phyloP scores from a whole-genome alignment of 805 yeast genomes.

The Hanseniaspora thailandica region DNA sequence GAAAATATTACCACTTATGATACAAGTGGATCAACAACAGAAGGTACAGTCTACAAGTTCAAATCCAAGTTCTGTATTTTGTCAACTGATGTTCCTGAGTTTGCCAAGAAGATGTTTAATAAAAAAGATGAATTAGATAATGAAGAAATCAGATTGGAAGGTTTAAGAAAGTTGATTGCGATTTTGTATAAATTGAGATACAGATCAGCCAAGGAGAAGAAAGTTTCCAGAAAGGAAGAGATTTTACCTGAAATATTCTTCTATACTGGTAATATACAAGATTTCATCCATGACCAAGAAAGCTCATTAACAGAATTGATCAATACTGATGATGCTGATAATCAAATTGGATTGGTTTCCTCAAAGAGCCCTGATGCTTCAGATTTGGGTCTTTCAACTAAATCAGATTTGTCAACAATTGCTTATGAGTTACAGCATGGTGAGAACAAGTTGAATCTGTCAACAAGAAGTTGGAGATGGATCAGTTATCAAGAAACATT shows the following conservation, averaged over 20 bases:
- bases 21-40: not conserved
- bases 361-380: not conserved
- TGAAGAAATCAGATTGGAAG: constrained; percentile 90
- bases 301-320: constrained; percentile 34
- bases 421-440: constrained; percentile 54
- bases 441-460: constrained; percentile 50
- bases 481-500: constrained; percentile 65
- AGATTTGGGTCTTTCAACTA: constrained; percentile 33
- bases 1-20: not conserved
- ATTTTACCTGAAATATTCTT: constrained; percentile 64
- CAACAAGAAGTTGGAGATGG: constrained; percentile 87
- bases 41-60: constrained; percentile 33
- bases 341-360: not conserved
- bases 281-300: constrained; percentile 46
- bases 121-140: constrained; percentile 51
- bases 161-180: constrained; percentile 56
- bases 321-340: constrained; percentile 23
- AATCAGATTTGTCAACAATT: constrained; percentile 40
- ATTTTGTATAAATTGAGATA: constrained; percentile 49
- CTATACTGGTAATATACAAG: constrained; percentile 74
- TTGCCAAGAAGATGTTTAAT: constrained; percentile 28
- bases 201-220: constrained; percentile 34
- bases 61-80: constrained; percentile 74
- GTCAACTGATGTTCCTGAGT: constrained; percentile 61
- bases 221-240: constrained; percentile 33